Evolutionary conservation across 352 stramenopile species (phyloP), one percentile per base, ranked within the genome.

Genomic region (Nothophytophthora sp.): DNA sequence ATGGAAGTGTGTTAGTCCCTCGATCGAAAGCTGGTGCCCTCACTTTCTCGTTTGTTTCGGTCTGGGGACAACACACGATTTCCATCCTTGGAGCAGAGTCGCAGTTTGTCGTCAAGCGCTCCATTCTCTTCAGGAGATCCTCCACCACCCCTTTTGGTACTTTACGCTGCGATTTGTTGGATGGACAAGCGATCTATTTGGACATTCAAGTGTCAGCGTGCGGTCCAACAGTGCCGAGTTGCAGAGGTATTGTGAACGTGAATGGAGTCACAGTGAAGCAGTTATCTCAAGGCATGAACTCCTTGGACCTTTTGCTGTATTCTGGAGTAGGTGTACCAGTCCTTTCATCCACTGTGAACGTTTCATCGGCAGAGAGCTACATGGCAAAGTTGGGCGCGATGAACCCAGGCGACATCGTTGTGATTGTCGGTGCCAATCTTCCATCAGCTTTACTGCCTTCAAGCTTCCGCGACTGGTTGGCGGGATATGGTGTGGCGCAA

Each of bases 141-240:
- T 18, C 47, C 4, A 44, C 37, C 18, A 16, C n/a, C 11, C 38
- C 29, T 3, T 77, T 73, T 35, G 22, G 60, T 8, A 64, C 29
- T 32, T 51, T 88, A 45, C 76, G 76, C 10, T 83, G 68, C 32
- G 76, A 88, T 63, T 41, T 62, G 6, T 48, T 88, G 8, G 76
- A 88, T 30, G 60, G 65, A 28, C 63, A 66, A 18, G 42, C 60
- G 11, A 54, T 87, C 0, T 81, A 47, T 23, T 47, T 76, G 15
- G 48, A 65, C 11, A 33, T 83, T 23, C 66, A 73, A 24, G 39
- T 69, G 2, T 44, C 39, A 12, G 30, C 73, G n/a, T 82, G 71
- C 46, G 53, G 23, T 13, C 51, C 44, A 3, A 45, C 35, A 32
- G 12, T 41, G 16, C 18, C 41, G 20, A 64, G 24, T n/a, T 77